Evolutionary conservation across 257 asterid genomes (phyloP), one percentile per base, ranked within the genome.

Genomic region (Nemophila menziesii): DNA sequence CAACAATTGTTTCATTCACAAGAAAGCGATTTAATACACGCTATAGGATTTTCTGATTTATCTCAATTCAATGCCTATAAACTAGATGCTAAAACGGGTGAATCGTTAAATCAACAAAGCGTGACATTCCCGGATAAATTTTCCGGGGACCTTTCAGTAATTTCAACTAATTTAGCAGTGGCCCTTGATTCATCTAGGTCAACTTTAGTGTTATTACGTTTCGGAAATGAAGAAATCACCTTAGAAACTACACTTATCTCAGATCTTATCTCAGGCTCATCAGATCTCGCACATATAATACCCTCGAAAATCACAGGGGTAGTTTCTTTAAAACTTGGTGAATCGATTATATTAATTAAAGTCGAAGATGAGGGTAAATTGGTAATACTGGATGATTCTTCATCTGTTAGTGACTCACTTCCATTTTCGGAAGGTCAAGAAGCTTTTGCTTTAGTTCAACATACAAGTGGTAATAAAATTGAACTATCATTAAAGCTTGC

Each of bases 91-190:
- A 69, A 71, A 65, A 81, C 66, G 40, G 96, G 96, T 14, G 89
- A 81, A 67, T 33, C 77, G 58, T 62, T 70, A 74, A 74, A 67
- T 70, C 79, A 77, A 44, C 64, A 65, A 52, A 70, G 46, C 56
- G 57, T 48, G 68, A 49, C 60, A 20, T 64, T 72, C 43, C 66
- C 87, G 43, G 57, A 79, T 54, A 79, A 87, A 22, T 81, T 79
- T 64, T 81, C 92, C 67, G 96, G 99, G 54, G 94, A 77, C 48
- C 54, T 90, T 57, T 74, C 82, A 49, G 55, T 81, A 54, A 64
- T 77, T 49, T 44, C 79, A 37, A 80, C 74, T 41, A 64, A 64
- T 60, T 68, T 62, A 46, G 93, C 80, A 34, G 85, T 79, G 62
- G 74, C 80, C 19, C 58, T 81, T 54, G 99, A 85, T 79, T 72